Conservation (phyloP, 2,329 filamentous ascomycete genomes). For the Botrytis cinerea region DNA sequence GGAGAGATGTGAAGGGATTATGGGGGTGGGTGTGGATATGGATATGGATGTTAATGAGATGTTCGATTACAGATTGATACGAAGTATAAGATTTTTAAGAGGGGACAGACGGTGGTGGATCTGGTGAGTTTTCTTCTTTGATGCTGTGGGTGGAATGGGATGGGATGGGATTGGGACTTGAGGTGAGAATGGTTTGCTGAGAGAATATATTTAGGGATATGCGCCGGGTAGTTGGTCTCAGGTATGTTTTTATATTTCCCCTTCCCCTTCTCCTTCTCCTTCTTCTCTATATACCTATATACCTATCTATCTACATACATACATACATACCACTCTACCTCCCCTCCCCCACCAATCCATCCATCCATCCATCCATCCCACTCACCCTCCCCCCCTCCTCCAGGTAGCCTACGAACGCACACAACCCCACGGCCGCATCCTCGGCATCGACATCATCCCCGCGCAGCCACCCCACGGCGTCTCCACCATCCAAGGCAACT, state of each 20-base stretch:
- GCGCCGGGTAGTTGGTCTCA: conserved; percentile 75
- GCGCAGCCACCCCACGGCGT: conserved; percentile 88
- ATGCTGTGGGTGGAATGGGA: not conserved
- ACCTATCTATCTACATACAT: not conserved
- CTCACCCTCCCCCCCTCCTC: conserved; percentile 21
- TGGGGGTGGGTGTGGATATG: too few relatives aligned
- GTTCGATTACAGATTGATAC: conserved; percentile 68
- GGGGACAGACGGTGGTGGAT: conserved; percentile 85
- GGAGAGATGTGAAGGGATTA: too few relatives aligned
- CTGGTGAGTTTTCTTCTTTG: conserved; percentile 57
- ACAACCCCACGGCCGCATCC: conserved; percentile 72
- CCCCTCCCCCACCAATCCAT: not conserved
- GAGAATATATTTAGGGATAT: conserved; percentile 58
- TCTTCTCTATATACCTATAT: not conserved
- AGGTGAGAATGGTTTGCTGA: conserved; percentile 18
- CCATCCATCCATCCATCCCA: not conserved
- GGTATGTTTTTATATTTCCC: conserved; percentile 43
- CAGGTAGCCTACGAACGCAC: conserved; percentile 82
- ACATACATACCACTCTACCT: too few relatives aligned
- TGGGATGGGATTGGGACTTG: not conserved
- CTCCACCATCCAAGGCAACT: conserved; percentile 94
- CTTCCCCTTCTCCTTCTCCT: not conserved
- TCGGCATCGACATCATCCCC: conserved; percentile 94
- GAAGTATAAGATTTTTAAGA: conserved; percentile 76
- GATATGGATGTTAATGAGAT: not conserved